phyloP scores from a whole-genome alignment of 805 yeast genomes.

The Saccharomycopsis capsularis region DNA sequence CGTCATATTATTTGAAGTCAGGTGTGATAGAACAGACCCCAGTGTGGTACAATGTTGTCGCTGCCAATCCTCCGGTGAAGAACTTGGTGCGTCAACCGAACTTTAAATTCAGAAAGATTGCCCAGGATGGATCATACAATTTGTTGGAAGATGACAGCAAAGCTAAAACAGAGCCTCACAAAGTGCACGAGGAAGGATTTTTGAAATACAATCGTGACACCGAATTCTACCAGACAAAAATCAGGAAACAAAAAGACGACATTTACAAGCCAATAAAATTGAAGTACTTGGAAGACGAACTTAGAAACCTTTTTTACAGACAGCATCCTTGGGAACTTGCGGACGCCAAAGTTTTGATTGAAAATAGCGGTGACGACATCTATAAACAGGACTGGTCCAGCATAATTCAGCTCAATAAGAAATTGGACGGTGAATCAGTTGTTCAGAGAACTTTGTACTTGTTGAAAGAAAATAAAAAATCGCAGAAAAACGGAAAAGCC shows the following conservation, averaged over 20 bases:
- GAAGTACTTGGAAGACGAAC: conserved; percentile 64
- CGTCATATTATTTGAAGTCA: conserved; percentile 65
- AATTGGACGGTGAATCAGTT: conserved; percentile 84
- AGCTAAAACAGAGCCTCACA: conserved; percentile 27
- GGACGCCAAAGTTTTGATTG: conserved; percentile 77
- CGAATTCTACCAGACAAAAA: conserved; percentile 40
- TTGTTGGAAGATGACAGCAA: not conserved
- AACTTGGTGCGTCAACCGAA: conserved; percentile 36
- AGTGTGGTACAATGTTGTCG: conserved; percentile 83
- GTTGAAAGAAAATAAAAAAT: conserved; percentile 30
- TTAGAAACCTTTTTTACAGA: conserved; percentile 73
- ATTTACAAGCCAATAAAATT: conserved; percentile 49
- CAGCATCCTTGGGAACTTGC: conserved; percentile 99
- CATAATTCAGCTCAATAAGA: conserved; percentile 64
- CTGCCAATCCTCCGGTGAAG: conserved; percentile 71
- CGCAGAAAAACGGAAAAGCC: conserved; percentile 6
- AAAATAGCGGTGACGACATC: conserved; percentile 57
- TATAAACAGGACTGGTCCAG: conserved; percentile 64
- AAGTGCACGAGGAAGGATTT: conserved; percentile 1
- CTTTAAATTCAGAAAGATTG: not conserved
- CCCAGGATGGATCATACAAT: too few species aligned
- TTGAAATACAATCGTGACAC: conserved; percentile 5
- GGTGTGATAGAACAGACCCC: conserved; percentile 72
- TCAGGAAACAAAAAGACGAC: conserved; percentile 32
- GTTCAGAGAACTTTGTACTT: conserved; percentile 67